Conservation (phyloP, 2,329 filamentous ascomycete species). For the Rhinocladiella mackenziei region DNA sequence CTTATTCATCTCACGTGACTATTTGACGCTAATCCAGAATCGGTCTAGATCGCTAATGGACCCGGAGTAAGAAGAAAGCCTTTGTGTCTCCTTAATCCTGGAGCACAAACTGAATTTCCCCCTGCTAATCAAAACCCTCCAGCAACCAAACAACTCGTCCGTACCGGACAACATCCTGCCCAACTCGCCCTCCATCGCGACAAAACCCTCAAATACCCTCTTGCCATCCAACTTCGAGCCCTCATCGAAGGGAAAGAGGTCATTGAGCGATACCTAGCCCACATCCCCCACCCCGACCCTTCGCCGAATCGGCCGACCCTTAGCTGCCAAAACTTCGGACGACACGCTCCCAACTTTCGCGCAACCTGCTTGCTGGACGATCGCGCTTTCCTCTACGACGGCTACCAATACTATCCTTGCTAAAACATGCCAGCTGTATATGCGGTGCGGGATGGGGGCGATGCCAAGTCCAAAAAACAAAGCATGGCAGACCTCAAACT, state of each 20-base stretch:
- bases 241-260: too few species aligned
- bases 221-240: neutral
- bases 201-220: constrained; percentile 5
- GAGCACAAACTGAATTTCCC: constrained; percentile 9
- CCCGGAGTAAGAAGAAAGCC: too few species aligned
- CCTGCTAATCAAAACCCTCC: constrained; percentile 16
- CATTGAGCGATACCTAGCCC: too few species aligned
- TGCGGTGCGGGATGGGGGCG: constrained; percentile 62
- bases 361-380: constrained; percentile 15
- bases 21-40: neutral
- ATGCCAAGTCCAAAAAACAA: constrained; percentile 87
- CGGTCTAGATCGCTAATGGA: constrained; percentile 9
- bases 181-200: constrained; percentile 13
- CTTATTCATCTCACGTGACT: constrained; percentile 1
- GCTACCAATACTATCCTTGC: constrained; percentile 14
- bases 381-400: constrained; percentile 18
- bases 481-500: constrained; percentile 99
- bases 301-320: constrained; percentile 10
- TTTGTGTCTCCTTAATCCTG: too few species aligned
- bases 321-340: too few species aligned
- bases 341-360: too few species aligned
- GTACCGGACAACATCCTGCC: constrained; percentile 13
- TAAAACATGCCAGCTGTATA: constrained; percentile 58
- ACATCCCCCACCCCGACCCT: constrained; percentile 5
- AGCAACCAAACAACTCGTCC: constrained; percentile 17